phyloP scores from a whole-genome alignment of 2,329 filamentous ascomycete genomes.

The Phialophora tarda region DNA sequence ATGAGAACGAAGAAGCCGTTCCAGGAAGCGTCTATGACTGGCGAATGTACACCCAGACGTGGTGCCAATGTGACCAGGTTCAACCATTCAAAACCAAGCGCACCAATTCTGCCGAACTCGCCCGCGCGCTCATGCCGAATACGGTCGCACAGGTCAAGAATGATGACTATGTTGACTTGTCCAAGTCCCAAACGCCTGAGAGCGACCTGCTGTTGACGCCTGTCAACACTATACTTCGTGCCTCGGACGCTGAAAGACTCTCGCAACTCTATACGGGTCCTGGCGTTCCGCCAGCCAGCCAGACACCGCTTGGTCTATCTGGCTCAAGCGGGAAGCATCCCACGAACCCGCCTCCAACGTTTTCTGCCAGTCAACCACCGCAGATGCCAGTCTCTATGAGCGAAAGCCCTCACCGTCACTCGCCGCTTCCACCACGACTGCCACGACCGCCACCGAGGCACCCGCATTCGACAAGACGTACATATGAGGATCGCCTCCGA shows the following conservation, averaged over 20 bases:
- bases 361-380: not conserved
- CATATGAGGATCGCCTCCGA: conserved; percentile 30
- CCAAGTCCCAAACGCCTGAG: conserved; percentile 17
- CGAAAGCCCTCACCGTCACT: not conserved
- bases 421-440: not conserved
- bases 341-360: not conserved
- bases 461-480: conserved; percentile 6
- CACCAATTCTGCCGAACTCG: conserved; percentile 30
- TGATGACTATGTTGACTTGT: conserved; percentile 21
- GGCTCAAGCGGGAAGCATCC: not conserved
- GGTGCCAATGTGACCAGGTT: conserved; percentile 27
- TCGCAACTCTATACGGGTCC: conserved; percentile 8
- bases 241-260: conserved; percentile 26
- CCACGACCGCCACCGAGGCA: not conserved
- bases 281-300: not conserved
- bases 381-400: not conserved
- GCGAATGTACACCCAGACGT: conserved; percentile 17
- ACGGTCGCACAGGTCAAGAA: conserved; percentile 21
- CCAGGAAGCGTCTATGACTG: conserved; percentile 31
- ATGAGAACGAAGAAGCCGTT: conserved; percentile 27
- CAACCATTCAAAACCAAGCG: conserved; percentile 6
- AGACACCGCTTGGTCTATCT: not conserved
- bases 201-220: conserved; percentile 27
- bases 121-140: conserved; percentile 31
- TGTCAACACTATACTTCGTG: conserved; percentile 35